These are phyloP conservation scores for Gelatoporia subvermispora DNA, from an alignment of 768 basidiomycete species.

Conservation along the genomic window DNA sequence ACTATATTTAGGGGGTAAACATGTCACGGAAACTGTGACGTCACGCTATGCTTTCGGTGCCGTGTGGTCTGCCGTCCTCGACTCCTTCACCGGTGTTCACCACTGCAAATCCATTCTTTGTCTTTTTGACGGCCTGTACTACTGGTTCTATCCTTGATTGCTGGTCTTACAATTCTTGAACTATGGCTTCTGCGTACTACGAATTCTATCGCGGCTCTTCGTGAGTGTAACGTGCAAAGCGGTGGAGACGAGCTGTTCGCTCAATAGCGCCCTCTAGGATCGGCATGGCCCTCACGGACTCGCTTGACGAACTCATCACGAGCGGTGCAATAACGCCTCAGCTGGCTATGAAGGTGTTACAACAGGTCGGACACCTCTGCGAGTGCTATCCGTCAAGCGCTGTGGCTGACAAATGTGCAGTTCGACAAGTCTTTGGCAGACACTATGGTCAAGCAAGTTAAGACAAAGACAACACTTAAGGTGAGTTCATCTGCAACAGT, in stretches of 20 bases:
- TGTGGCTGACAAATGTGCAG: constrained; percentile 35
- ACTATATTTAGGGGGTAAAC: no score
- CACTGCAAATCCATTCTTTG: neutral
- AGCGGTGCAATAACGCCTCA: constrained; percentile 96
- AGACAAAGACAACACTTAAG: constrained; percentile 92
- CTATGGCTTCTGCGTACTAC: constrained; percentile 82
- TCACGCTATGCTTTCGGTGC: no score
- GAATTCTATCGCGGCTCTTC: constrained; percentile 91
- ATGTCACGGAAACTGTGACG: no score
- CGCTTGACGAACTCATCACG: constrained; percentile 96
- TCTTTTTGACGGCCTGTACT: neutral
- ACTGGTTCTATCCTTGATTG: constrained; percentile 3
- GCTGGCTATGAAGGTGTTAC: constrained; percentile 96
- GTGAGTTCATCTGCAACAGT: constrained; percentile 33
- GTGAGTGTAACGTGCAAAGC: constrained; percentile 41
- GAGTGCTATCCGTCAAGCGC: neutral
- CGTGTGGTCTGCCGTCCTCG: no score
- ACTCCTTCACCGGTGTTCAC: constrained; percentile 16
- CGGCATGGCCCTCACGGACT: constrained; percentile 96
- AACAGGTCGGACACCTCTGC: constrained; percentile 63
- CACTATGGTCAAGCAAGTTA: constrained; percentile 88
- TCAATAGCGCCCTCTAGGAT: constrained; percentile 49
- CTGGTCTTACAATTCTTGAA: neutral
- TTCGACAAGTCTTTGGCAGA: constrained; percentile 96
- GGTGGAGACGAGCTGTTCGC: neutral